phyloP scores from a whole-genome alignment of 192 early-diverging fungal genomes.

The Spizellomyces punctatus region DNA sequence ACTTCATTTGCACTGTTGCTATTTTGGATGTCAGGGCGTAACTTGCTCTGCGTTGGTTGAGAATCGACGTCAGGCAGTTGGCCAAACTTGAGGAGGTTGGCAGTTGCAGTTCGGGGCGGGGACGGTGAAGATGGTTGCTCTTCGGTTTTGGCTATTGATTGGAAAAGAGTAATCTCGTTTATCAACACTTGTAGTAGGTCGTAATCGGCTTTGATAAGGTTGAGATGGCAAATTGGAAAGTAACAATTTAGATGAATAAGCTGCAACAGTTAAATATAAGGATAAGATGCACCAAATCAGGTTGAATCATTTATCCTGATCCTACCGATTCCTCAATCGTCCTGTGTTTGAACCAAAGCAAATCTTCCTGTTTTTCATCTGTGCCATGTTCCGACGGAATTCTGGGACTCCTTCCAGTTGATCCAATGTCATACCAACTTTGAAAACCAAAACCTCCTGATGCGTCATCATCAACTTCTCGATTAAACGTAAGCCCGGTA shows the following conservation, averaged over 20 bases:
- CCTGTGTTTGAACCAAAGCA: conserved; percentile 56
- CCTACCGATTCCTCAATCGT: conserved; percentile 62
- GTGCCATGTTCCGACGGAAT: neutral
- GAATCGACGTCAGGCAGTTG: too few species aligned
- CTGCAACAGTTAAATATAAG: neutral
- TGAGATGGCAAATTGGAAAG: conserved; percentile 23
- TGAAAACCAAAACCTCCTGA: conserved; percentile 26
- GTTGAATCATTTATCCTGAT: neutral
- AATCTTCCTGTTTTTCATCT: conserved; percentile 22
- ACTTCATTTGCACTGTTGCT: too few species aligned
- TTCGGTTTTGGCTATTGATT: neutral
- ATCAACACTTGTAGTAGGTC: conserved; percentile 34
- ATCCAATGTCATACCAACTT: conserved; percentile 43
- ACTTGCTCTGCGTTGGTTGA: too few species aligned
- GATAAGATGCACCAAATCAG: neutral
- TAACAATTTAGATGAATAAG: conserved; percentile 16
- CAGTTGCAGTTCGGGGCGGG: too few species aligned
- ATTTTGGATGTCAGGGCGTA: too few species aligned
- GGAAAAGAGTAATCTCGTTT: conserved; percentile 14
- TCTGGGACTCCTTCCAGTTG: conserved; percentile 1
- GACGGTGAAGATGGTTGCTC: too few species aligned
- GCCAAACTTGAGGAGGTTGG: too few species aligned
- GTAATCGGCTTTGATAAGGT: conserved; percentile 33
- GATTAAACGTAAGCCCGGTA: conserved; percentile 17
- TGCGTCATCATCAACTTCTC: conserved; percentile 60